phyloP scores from a whole-genome alignment of 2,329 filamentous ascomycete genomes.

The Alternaria ventricosa region DNA sequence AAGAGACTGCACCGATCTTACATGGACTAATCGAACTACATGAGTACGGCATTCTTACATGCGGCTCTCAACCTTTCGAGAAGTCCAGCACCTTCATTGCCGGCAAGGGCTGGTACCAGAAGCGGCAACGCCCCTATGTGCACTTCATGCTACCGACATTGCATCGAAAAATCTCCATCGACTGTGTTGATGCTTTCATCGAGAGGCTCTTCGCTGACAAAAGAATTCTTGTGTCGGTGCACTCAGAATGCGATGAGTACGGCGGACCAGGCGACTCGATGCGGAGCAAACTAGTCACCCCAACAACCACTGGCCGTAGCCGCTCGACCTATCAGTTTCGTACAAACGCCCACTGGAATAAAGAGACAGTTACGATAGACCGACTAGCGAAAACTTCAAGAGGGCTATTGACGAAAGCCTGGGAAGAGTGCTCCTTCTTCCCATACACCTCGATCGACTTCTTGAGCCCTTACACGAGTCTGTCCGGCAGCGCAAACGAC shows the following conservation, averaged over 20 bases:
- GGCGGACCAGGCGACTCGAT: no score
- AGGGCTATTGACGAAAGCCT: not conserved
- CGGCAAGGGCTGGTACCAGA: not conserved
- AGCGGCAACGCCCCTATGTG: not conserved
- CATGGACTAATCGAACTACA: rapidly evolving
- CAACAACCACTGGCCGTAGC: not conserved
- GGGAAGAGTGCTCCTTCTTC: not conserved
- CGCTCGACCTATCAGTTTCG: not conserved
- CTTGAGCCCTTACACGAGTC: not conserved
- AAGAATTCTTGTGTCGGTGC: rapidly evolving
- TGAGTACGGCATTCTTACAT: not conserved
- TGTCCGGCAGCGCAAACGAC: not conserved
- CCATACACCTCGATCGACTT: not conserved
- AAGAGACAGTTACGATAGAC: not conserved
- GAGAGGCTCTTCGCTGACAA: not conserved
- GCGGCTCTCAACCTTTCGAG: not conserved
- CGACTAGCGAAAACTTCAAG: not conserved
- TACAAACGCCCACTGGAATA: not conserved
- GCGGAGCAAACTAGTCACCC: no score
- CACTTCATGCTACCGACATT: not conserved
- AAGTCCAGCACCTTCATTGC: not conserved
- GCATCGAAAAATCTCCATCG: rapidly evolving
- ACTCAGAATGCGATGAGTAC: not conserved
- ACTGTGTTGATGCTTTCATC: not conserved
- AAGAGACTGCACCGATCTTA: rapidly evolving